Evolutionary conservation across 768 basidiomycete species (phyloP).

Genomic region (Amylocystis lapponica): DNA sequence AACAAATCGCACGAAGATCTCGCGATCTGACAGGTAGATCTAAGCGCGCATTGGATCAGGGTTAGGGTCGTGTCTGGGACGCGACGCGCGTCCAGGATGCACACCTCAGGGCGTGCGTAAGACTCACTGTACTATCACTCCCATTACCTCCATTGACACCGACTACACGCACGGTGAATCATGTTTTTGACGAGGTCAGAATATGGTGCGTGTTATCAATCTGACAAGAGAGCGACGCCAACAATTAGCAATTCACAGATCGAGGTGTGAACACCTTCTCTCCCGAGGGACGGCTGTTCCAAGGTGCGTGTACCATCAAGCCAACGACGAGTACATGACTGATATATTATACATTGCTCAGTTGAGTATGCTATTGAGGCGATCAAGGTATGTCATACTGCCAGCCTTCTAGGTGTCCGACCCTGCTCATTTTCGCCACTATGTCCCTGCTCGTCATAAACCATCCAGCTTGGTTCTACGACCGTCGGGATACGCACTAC

Average conservation of each 20-base stretch:
- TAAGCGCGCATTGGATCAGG: slow-evolving; percentile 9
- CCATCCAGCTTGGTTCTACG: slow-evolving; percentile 85
- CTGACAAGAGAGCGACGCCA: neutral
- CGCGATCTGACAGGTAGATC: no score
- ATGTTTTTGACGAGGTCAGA: slow-evolving; percentile 97
- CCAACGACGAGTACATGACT: no score
- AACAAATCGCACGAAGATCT: no score
- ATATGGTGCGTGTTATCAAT: slow-evolving; percentile 52
- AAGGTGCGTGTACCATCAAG: slow-evolving; percentile 66
- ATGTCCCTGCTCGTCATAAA: neutral
- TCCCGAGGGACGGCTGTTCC: slow-evolving; percentile 96
- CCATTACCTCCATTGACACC: neutral
- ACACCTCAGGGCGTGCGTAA: slow-evolving; percentile 7
- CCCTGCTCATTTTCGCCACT: slow-evolving; percentile 1
- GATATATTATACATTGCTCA: slow-evolving; percentile 23
- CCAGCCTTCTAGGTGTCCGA: neutral
- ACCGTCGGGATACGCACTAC: slow-evolving; percentile 93
- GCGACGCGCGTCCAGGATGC: slow-evolving; percentile 19
- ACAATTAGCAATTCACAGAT: slow-evolving; percentile 41
- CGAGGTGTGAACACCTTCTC: slow-evolving; percentile 99
- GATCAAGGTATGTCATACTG: slow-evolving; percentile 67
- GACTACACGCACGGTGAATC: slow-evolving; percentile 5
- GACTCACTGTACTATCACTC: neutral
- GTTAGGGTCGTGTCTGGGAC: slow-evolving; percentile 3
- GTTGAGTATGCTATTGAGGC: slow-evolving; percentile 99